Percentiles rank a stretch among this genome's conserved stretches.
Conservation (phyloP, 139 green algal species). For the Micromonas pusilla region DNA sequence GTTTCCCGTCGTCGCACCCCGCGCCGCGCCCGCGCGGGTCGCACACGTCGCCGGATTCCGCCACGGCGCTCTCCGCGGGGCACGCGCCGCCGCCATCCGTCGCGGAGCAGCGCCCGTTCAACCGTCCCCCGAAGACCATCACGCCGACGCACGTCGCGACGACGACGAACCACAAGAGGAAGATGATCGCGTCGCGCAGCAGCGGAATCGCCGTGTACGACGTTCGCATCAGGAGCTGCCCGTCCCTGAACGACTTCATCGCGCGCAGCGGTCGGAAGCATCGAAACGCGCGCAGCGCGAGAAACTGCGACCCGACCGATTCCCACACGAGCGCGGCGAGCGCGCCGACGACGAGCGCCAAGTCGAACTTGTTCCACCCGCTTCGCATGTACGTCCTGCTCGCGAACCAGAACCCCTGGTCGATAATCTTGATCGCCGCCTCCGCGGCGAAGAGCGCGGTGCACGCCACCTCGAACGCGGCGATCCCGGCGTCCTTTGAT, state of each 20-base stretch:
- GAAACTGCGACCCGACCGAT: background rate
- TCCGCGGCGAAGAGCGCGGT: background rate
- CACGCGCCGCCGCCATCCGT: no score
- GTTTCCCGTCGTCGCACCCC: background rate
- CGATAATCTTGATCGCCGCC: background rate
- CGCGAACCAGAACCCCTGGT: conserved; percentile 1
- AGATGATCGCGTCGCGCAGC: conserved; percentile 6
- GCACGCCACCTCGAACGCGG: background rate
- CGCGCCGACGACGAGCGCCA: background rate
- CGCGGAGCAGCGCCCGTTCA: background rate
- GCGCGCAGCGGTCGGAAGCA: conserved; percentile 1
- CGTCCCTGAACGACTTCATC: conserved; percentile 10
- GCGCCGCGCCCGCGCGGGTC: background rate
- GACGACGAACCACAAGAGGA: conserved; percentile 15
- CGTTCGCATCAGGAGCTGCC: background rate
- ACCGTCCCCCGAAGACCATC: background rate
- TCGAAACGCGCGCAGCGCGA: background rate
- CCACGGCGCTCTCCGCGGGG: no score
- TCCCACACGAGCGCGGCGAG: background rate
- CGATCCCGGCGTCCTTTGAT: background rate
- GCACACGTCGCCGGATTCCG: background rate
- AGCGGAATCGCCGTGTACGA: background rate
- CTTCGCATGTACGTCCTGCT: background rate
- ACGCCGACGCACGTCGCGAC: background rate
- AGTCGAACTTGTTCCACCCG: conserved; percentile 10